phyloP scores from a whole-genome alignment of 2,329 filamentous ascomycete genomes.

The Parastagonospora nodorum region DNA sequence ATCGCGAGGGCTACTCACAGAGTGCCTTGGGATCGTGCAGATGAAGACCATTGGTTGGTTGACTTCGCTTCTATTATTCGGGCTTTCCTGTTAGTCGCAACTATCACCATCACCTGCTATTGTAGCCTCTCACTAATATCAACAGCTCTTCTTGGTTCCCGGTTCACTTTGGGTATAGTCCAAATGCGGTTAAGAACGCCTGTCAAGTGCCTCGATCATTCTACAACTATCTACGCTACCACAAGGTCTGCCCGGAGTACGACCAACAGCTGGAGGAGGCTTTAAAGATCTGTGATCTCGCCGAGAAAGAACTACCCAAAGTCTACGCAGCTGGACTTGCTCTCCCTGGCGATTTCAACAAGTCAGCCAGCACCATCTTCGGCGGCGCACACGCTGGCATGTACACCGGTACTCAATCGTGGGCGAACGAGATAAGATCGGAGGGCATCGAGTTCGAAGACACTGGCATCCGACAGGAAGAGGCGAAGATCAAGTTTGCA shows the following conservation, averaged over 20 bases:
- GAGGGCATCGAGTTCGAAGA: constrained; percentile 21
- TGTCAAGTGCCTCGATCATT: constrained; percentile 80
- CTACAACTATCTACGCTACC: constrained; percentile 81
- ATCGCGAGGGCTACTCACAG: constrained; percentile 67
- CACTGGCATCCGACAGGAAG: constrained; percentile 50
- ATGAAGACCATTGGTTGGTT: constrained; percentile 69
- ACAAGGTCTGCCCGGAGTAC: constrained; percentile 86
- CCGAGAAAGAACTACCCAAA: constrained; percentile 69
- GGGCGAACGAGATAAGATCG: constrained; percentile 43
- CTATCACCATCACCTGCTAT: constrained; percentile 1
- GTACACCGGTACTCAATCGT: constrained; percentile 49
- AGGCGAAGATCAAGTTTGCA: constrained; percentile 57
- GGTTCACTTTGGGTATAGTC: constrained; percentile 60
- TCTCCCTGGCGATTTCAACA: constrained; percentile 81
- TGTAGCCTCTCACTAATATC: constrained; percentile 12
- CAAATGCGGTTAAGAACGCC: constrained; percentile 60
- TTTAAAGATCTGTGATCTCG: constrained; percentile 67
- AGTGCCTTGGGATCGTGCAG: constrained; percentile 55
- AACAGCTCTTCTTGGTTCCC: constrained; percentile 60
- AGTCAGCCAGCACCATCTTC: constrained; percentile 72
- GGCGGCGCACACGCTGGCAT: constrained; percentile 57
- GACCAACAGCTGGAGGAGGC: constrained; percentile 69
- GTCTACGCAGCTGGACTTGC: constrained; percentile 56
- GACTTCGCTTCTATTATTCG: constrained; percentile 80
- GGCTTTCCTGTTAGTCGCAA: constrained; percentile 71